Conservation (phyloP, 2,329 filamentous ascomycete species). For the Graphiopsis chlorocephala region DNA sequence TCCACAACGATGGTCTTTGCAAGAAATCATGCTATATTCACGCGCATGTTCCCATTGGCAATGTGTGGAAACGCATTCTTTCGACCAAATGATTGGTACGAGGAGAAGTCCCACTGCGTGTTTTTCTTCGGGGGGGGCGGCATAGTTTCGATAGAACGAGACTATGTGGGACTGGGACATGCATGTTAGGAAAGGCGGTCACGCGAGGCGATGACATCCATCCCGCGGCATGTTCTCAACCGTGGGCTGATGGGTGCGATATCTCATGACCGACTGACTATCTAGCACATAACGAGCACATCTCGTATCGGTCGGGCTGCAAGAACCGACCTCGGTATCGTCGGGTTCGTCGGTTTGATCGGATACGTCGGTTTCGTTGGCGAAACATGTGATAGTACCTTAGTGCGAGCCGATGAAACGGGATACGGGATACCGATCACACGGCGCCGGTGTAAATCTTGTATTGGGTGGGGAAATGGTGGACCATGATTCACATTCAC, state of each 20-base stretch:
- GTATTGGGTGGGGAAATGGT: background rate
- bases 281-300: background rate
- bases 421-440: background rate
- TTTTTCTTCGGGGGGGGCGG: background rate
- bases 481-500: too few relatives aligned
- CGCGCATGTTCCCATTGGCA: background rate
- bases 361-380: background rate
- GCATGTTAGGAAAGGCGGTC: background rate
- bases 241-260: background rate
- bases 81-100: background rate
- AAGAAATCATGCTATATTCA: background rate
- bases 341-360: too few relatives aligned
- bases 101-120: background rate
- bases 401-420: background rate
- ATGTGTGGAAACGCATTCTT: background rate
- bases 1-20: background rate
- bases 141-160: background rate
- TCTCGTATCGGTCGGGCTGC: background rate
- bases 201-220: background rate
- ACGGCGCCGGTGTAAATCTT: background rate
- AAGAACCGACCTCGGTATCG: background rate
- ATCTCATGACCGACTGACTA: background rate
- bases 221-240: background rate
- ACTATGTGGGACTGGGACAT: background rate
- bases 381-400: background rate